Base-by-base conservation (phyloP, 805 yeast genomes). In the Lipomyces sp. region DNA sequence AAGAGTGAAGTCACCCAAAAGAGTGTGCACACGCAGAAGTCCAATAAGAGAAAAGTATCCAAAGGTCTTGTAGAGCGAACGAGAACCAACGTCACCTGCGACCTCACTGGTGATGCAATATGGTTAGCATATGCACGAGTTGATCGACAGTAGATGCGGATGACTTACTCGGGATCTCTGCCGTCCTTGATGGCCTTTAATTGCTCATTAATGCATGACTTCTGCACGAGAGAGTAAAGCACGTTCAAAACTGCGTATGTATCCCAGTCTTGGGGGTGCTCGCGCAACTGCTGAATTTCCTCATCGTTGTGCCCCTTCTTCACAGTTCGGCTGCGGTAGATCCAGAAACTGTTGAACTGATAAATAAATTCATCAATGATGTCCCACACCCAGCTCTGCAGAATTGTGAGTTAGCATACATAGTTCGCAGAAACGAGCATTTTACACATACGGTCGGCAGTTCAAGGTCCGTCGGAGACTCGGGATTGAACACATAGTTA, bases 331-430 rank as follows among this genome's bases (percentile, higher is more conserved):
- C 70, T 64, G 52, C 74, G 68, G 65, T 69, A 74, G 43, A 69
- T 61, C 43, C 75, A 67, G 51, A 73, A 75, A 57, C 70, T 68
- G 61, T 74, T 74, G 67, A 71, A 75, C 63, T 75, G 79, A 59
- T 76, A 75, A 61, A 75, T 74, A 62, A 75, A 76, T 63, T 75
- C 79, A 55, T 75, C 79, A 51, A 75, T 68, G 51, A 75, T 74
- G 48, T 75, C 79, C 79, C 79, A 76, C 22, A 73, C 65, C 79
- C 79, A 75, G 56, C 70, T 69, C 43, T 49, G 34, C 16, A 18
- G 10, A 21, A 6, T 18, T 37, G 16, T 26, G 42, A 2, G 14
- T 11, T 26, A 26, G 21, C 21, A 16, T 35, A 8, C 10, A 32
- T 5, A 32, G 22, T 13, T 14, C 5, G 32, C 16, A 6, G 21